Evolutionary conservation across 2,329 filamentous ascomycete species (phyloP), one percentile per base, ranked within the genome.

Genomic region (Colletotrichum filicis): DNA sequence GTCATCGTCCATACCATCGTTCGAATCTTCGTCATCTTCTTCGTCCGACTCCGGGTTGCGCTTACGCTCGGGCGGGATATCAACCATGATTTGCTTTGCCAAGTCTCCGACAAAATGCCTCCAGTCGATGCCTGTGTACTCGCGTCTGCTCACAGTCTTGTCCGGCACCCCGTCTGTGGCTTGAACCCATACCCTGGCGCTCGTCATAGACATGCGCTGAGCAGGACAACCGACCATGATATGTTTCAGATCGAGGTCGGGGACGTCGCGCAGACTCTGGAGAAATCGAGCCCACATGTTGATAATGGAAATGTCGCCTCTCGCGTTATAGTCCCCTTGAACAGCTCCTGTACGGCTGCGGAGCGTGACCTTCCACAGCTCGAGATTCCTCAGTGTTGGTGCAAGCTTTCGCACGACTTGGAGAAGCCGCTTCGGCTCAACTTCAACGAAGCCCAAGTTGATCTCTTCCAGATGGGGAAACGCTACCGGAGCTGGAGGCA

Each of bases 291-390:
- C 68, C 86, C 86, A 88, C n/a, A 82, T 76, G 66, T 80, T 84
- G 64, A 75, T 46, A 66, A 1, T 76, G 75, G 0, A 77, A 53
- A 4, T 49, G 61, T 35, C 75, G 1, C 58, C 28, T n/a, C 19
- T 24, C 2, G 70, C 37, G 28, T 64, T 22, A 56, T 2, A 12
- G 19, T 70, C 32, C 9, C 22, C 7, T 26, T 5, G 4, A 0
- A 56, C 37, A 16, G 52, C 58, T 24, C 24, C 14, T n/a, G 32
- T 49, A 35, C 42, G 42, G 42, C 22, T 26, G 5, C 76, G 53
- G 1, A 85, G 75, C 0, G 71, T 80, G 22, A 89, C 76, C 57
- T 83, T 86, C 78, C 87, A 87, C 0, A 91, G 76, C 68, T 83
- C 84, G 8, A 91, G 78, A 7, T 76, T 76, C 9, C 81, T 78